These are phyloP conservation scores for Saxophila tyrrhenica DNA, from an alignment of 495 filamentous ascomycete species.

Conservation along the genomic window DNA sequence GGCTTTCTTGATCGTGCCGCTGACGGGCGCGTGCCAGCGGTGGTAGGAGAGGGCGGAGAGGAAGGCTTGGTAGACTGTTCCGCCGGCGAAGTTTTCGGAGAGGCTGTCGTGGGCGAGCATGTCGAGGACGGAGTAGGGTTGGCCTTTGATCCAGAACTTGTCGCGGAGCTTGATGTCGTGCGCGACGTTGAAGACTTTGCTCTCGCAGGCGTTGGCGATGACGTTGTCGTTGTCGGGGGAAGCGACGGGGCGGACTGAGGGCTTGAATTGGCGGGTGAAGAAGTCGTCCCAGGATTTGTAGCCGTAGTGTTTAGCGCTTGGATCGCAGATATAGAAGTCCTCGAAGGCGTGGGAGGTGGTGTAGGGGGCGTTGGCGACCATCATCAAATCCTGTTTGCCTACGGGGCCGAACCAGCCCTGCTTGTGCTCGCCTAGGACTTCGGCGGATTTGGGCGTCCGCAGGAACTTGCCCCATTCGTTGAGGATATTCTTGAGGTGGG, in stretches of 20 bases:
- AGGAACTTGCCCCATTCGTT: conserved; percentile 57
- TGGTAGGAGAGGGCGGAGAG: conserved; percentile 26
- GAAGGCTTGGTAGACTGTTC: conserved; percentile 28
- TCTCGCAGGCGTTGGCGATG: conserved; percentile 58
- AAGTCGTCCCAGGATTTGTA: conserved; percentile 68
- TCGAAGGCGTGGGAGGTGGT: conserved; percentile 39
- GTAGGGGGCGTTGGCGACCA: conserved; percentile 36
- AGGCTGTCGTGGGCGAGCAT: conserved; percentile 22
- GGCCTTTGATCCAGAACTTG: conserved; percentile 58
- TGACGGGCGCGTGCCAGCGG: conserved; percentile 26
- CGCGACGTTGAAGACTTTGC: conserved; percentile 39
- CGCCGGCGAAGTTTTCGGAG: conserved; percentile 22
- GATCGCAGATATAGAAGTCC: conserved; percentile 42
- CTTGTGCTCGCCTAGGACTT: conserved; percentile 39
- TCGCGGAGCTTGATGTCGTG: conserved; percentile 36
- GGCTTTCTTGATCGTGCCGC: conserved; percentile 21
- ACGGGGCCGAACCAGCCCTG: conserved; percentile 53
- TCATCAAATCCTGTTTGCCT: conserved; percentile 35
- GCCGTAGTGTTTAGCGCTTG: conserved; percentile 40
- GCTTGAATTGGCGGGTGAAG: conserved; percentile 52
- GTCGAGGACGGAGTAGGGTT: conserved; percentile 33
- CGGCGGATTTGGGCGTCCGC: conserved; percentile 38
- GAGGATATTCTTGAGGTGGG: conserved; percentile 54
- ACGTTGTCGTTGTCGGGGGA: conserved; percentile 41
- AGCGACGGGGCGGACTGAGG: conserved; percentile 46